These are phyloP conservation scores for Pythium sukuiense DNA, from an alignment of 352 stramenopile genomes.

Conservation along the genomic window DNA sequence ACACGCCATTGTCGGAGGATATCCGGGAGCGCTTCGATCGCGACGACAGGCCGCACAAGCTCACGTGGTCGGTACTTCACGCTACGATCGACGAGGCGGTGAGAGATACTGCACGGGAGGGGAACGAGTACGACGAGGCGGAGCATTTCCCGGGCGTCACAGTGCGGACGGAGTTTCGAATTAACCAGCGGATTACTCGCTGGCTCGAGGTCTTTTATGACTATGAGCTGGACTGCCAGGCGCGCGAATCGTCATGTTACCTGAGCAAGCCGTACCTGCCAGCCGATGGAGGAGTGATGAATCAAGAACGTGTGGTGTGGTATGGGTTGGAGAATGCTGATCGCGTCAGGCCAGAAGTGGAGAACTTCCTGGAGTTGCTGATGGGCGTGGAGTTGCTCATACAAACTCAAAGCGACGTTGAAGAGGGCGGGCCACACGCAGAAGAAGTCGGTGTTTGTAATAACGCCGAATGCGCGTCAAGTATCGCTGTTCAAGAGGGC, in stretches of 20 bases:
- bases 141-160: slow-evolving; percentile 1
- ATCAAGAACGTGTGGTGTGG: neutral
- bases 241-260: neutral
- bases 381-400: neutral
- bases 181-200: neutral
- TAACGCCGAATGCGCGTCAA: no score
- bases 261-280: neutral
- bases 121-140: neutral
- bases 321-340: neutral
- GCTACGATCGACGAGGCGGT: neutral
- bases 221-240: neutral
- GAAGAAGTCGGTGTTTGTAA: neutral
- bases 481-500: no score
- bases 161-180: neutral
- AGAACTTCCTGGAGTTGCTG: neutral
- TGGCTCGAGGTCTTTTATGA: neutral
- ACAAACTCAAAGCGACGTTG: neutral
- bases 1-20: neutral
- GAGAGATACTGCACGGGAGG: neutral
- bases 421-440: neutral
- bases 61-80: slow-evolving; percentile 5
- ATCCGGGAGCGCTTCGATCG: neutral
- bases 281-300: neutral
- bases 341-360: neutral
- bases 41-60: neutral